Evolutionary conservation across 2,329 filamentous ascomycete species (phyloP).

Genomic region (Penicillium sp.): DNA sequence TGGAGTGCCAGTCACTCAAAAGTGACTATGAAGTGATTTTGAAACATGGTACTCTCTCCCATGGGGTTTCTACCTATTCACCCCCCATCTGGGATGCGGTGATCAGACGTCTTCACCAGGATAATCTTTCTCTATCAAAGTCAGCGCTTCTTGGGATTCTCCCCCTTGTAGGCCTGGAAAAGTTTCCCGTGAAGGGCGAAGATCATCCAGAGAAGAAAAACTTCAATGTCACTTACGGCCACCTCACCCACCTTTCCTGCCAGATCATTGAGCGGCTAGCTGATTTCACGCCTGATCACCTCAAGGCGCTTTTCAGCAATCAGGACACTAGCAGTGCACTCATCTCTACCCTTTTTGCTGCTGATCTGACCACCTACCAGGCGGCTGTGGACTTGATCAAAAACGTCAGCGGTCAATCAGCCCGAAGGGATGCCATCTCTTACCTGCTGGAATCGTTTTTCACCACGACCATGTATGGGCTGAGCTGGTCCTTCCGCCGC

Average conservation of each 20-base stretch:
- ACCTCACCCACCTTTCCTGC: slow-evolving; percentile 59
- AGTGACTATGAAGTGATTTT: slow-evolving; percentile 64
- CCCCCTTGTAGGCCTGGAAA: slow-evolving; percentile 68
- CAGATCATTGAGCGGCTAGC: slow-evolving; percentile 71
- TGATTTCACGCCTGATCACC: slow-evolving; percentile 64
- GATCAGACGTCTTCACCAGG: slow-evolving; percentile 59
- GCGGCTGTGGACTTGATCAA: slow-evolving; percentile 78
- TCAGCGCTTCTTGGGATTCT: slow-evolving; percentile 65
- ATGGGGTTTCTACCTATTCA: slow-evolving; percentile 64
- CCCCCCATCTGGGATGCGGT: slow-evolving; percentile 73
- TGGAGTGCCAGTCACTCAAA: slow-evolving; percentile 65
- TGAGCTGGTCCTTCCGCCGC: slow-evolving; percentile 52
- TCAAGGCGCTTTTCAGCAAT: slow-evolving; percentile 64
- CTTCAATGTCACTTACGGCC: slow-evolving; percentile 69
- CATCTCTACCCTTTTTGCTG: slow-evolving; percentile 73
- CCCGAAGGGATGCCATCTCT: slow-evolving; percentile 55
- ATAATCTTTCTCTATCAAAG: slow-evolving; percentile 66
- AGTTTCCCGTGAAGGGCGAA: slow-evolving; percentile 53
- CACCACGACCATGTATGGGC: slow-evolving; percentile 50
- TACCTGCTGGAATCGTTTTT: slow-evolving; percentile 56
- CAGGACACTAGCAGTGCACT: slow-evolving; percentile 65
- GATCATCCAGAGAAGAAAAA: slow-evolving; percentile 52
- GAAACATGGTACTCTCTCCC: slow-evolving; percentile 55
- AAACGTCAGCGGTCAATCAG: slow-evolving; percentile 65
- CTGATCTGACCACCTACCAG: slow-evolving; percentile 70